Percentiles rank a stretch among this genome's conserved stretches.
Conservation (phyloP, 1,139 yeast genomes). For the Saccharomycopsis hybrid region DNA sequence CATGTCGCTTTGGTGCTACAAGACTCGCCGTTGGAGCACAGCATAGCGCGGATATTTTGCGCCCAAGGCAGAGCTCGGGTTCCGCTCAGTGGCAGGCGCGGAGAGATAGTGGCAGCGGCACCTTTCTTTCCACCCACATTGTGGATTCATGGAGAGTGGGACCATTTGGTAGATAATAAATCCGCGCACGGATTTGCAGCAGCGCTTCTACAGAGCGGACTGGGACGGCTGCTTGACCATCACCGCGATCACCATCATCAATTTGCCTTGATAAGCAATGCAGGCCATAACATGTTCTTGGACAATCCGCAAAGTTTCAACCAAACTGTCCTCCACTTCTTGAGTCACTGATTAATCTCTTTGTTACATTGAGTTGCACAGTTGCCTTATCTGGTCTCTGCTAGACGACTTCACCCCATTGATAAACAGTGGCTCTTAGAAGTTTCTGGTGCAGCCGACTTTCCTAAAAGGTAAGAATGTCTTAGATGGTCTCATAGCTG, state of each 20-base stretch:
- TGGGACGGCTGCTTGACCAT: too few species aligned
- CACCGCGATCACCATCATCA: conserved; percentile 24
- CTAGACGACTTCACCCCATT: too few species aligned
- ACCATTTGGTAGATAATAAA: conserved; percentile 52
- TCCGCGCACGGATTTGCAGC: conserved; percentile 46
- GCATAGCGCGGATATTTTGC: conserved; percentile 15
- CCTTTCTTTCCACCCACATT: conserved; percentile 24
- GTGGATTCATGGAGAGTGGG: conserved; percentile 74
- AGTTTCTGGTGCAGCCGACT: too few species aligned
- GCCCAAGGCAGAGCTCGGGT: conserved; percentile 17
- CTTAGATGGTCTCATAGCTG: too few species aligned
- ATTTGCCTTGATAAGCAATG: conserved; percentile 43
- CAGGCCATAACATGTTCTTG: conserved; percentile 76
- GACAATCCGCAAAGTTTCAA: conserved; percentile 68
- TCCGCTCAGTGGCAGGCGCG: conserved; percentile 3
- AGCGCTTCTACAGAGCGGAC: conserved; percentile 45
- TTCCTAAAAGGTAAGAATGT: too few species aligned
- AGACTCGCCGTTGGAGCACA: conserved; percentile 16
- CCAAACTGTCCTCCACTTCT: conserved; percentile 4
- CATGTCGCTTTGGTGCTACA: conserved; percentile 14
- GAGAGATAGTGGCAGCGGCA: conserved; percentile 8
- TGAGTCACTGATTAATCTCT: too few species aligned
- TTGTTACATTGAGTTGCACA: too few species aligned
- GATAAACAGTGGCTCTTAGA: too few species aligned
- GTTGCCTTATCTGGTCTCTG: too few species aligned